Evolutionary conservation across 768 basidiomycete species (phyloP).

Genomic region (Porphyrellus cyaneotinctus): DNA sequence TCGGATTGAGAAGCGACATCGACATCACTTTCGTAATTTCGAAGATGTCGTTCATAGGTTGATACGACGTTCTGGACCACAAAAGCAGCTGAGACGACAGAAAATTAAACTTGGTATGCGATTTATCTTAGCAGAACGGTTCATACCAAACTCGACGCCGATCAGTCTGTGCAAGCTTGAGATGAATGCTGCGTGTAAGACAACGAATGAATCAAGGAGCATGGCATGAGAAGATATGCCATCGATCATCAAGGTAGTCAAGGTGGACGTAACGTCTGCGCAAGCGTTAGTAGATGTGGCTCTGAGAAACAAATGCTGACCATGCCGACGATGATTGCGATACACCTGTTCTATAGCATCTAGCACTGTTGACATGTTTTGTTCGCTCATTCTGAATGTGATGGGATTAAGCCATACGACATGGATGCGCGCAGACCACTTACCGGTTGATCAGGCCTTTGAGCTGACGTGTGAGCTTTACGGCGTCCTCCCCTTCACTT

Average conservation of each 20-base stretch:
- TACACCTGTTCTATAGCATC: slow-evolving; percentile 74
- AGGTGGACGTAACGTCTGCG: slow-evolving; percentile 74
- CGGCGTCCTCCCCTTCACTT: slow-evolving; percentile 34
- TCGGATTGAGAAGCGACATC: slow-evolving; percentile 27
- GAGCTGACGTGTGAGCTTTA: slow-evolving; percentile 67
- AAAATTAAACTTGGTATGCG: neutral
- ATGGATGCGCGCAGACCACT: slow-evolving; percentile 6
- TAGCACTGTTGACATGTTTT: slow-evolving; percentile 75
- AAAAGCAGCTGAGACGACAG: slow-evolving; percentile 57
- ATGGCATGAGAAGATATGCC: slow-evolving; percentile 78
- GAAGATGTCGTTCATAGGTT: slow-evolving; percentile 60
- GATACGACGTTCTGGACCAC: slow-evolving; percentile 72
- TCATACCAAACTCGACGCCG: slow-evolving; percentile 84
- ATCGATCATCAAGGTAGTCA: slow-evolving; percentile 73
- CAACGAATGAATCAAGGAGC: slow-evolving; percentile 84
- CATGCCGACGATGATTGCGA: slow-evolving; percentile 71
- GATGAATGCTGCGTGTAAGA: slow-evolving; percentile 82
- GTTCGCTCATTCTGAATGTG: slow-evolving; percentile 76
- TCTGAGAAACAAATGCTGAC: slow-evolving; percentile 36
- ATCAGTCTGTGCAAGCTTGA: slow-evolving; percentile 75
- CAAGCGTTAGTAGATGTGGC: slow-evolving; percentile 6
- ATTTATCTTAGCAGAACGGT: neutral
- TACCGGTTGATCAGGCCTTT: slow-evolving; percentile 90
- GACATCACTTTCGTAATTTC: slow-evolving; percentile 23
- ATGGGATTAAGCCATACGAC: neutral